Base-by-base conservation (phyloP, 2,329 filamentous ascomycete genomes). In the Phyllachora maydis region DNA sequence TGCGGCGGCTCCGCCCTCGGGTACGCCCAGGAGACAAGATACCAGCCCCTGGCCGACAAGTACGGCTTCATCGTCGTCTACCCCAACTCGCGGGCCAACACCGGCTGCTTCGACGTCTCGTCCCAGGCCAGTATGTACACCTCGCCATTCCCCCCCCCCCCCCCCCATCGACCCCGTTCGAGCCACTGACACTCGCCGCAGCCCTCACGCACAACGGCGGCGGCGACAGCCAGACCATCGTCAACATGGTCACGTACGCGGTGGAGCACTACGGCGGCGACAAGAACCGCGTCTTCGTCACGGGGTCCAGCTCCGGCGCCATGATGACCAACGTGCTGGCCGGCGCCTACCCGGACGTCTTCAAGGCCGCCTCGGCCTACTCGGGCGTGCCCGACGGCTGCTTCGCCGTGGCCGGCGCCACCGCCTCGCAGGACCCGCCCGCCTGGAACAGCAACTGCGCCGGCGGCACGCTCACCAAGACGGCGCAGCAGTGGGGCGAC, bases 71-170 rank as follows among this genome's bases (percentile, higher is more conserved):
- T 72, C 26, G 39, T 52, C 11, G 52, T 58, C 30, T 59, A 53
- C 30, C 55, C 56, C 3, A 46, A 47, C 33, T 53, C 45, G 4
- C 46, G 35, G 23, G 48, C 43, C 26, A 37, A 35, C 9, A 50
- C 46, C 18, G 51, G 40, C 20, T 71, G 65, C 44, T 71, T 64
- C 55, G 65, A 71, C 32, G 65, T 70, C 5, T 54, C 59, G 4
- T 63, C 56, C 7, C 49, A 49, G 18, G 50, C 46, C 16, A 35
- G 40, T 42, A 35, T 16, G 37, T 35, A 16, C 26, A 12, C 14
- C 14, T 19, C 19, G 11, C 18, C 19, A 11, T 17, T 17, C n/a
- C 12, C 14, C 11, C 8, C 12, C 5, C 19, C n/a, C 22, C n/a
- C 7, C 10, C 5, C 7, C 11, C 13, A 23, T 14, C 12, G 6